phyloP scores from a whole-genome alignment of 2,329 filamentous ascomycete species.

The Parascedosporium putredinis region DNA sequence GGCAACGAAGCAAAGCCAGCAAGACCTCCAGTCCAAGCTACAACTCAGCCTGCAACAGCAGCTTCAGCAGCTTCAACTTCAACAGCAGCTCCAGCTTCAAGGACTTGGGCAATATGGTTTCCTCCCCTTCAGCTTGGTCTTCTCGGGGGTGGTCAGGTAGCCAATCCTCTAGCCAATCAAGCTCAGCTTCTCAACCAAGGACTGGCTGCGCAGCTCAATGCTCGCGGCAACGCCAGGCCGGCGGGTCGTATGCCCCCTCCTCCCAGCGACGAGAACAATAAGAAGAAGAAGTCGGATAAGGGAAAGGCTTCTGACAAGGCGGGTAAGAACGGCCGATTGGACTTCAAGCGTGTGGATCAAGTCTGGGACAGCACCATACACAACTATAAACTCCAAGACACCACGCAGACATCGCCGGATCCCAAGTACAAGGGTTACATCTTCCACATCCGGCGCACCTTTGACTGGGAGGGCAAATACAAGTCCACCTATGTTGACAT shows the following conservation, averaged over 20 bases:
- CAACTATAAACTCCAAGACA: constrained; percentile 44
- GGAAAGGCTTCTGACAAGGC: too few relatives aligned
- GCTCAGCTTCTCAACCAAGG: background rate
- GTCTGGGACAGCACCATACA: constrained; percentile 41
- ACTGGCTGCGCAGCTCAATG: background rate
- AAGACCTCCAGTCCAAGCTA: background rate
- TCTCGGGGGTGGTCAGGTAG: background rate
- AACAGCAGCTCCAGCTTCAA: background rate
- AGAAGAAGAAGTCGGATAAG: background rate
- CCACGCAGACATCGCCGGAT: constrained; percentile 32
- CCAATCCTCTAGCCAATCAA: background rate
- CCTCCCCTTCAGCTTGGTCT: background rate
- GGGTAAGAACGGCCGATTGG: background rate
- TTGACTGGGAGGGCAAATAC: constrained; percentile 78
- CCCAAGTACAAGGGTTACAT: constrained; percentile 64
- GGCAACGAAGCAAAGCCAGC: background rate
- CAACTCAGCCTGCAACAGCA: background rate
- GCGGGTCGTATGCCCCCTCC: background rate
- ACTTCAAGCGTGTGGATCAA: constrained; percentile 34
- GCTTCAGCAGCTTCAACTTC: background rate
- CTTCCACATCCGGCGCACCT: constrained; percentile 73
- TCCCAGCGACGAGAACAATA: background rate
- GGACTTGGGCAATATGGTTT: background rate
- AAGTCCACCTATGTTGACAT: constrained; percentile 65
- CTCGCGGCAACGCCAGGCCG: background rate